Evolutionary conservation across 768 basidiomycete genomes (phyloP).

Genomic region (Multifurca ochricompacta): DNA sequence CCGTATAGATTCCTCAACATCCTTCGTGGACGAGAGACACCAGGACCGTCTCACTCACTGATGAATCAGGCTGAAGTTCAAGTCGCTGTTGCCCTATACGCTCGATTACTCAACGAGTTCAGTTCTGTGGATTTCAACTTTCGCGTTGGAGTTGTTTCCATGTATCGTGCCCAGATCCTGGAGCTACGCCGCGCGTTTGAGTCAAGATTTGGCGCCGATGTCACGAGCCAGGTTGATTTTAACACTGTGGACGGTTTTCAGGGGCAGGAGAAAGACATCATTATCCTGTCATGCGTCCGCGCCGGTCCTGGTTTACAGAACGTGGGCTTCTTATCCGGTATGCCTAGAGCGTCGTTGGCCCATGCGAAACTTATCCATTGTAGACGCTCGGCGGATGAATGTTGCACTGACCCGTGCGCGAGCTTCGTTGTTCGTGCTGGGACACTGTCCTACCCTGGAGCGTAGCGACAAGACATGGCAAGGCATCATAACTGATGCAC

Average conservation of each 20-base stretch:
- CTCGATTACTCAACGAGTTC: constrained; percentile 60
- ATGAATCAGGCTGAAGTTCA: constrained; percentile 69
- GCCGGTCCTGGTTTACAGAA: constrained; percentile 76
- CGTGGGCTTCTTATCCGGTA: constrained; percentile 86
- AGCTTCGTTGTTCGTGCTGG: constrained; percentile 89
- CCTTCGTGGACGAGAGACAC: constrained; percentile 50
- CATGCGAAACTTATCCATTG: not conserved
- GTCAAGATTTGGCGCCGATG: constrained; percentile 59
- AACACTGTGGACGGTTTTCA: constrained; percentile 99
- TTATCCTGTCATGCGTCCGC: constrained; percentile 95
- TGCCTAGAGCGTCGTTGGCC: constrained; percentile 6
- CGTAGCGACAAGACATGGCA: constrained; percentile 78
- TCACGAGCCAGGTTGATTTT: constrained; percentile 75
- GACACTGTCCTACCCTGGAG: constrained; percentile 83
- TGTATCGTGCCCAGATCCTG: constrained; percentile 86
- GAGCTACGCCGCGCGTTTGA: constrained; percentile 68
- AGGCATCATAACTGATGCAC: constrained; percentile 69
- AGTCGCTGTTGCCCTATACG: constrained; percentile 70
- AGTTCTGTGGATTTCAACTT: constrained; percentile 42
- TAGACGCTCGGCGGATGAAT: constrained; percentile 88
- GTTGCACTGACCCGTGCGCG: constrained; percentile 97
- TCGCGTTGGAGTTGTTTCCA: constrained; percentile 71
- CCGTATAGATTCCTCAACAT: constrained; percentile 90
- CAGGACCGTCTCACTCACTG: constrained; percentile 59
- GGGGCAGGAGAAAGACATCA: constrained; percentile 97